Evolutionary conservation across 345 rosid genomes (phyloP), one percentile per base, ranked within the genome.

Genomic region (Murraya paniculata): DNA sequence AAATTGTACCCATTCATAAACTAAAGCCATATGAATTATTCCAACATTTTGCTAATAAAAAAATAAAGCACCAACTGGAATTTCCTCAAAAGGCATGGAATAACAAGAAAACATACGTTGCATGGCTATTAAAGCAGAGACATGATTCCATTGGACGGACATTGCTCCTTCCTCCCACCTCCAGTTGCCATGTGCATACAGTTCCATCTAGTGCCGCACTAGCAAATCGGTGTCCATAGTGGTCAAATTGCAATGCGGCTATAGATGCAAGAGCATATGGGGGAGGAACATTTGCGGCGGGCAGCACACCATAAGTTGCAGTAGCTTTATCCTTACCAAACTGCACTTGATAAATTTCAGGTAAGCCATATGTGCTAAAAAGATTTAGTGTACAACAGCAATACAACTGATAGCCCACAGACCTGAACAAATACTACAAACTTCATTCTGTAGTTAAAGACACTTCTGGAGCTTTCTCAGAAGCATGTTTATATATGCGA

Each of bases 81-180:
- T 16, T 48, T 56, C 61, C 39, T 36, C 27, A 38, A 24, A 69
- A 71, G 68, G 16, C 21, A 77, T 36, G 13, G 31, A 81, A 83
- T 76, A 76, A 78, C 13, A 31, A 28, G 68, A 79, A 82, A 24
- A 82, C 97, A 48, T 93, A 95, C 98, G 87, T 84, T 67, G 98
- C 94, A 82, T 91, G 86, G 77, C 89, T 88, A 81, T 87, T 91
- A 82, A 95, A 95, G 87, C 98, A 95, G 79, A 91, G 87, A 87
- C 92, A 95, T 68, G 98, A 93, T 85, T 91, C 98, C 24, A 92
- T 90, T 14, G 98, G 97, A 79, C 73, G 79, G 79, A 88, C 84
- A 70, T 93, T 92, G 89, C 98, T 89, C 87, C 95, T 86, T 83
- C 98, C 97, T 77, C 97, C 97, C 77, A 90, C 98, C 86, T 91